Conservation (phyloP, 1,284 basidiomycete genomes). For the Leccinum angustisporum region DNA sequence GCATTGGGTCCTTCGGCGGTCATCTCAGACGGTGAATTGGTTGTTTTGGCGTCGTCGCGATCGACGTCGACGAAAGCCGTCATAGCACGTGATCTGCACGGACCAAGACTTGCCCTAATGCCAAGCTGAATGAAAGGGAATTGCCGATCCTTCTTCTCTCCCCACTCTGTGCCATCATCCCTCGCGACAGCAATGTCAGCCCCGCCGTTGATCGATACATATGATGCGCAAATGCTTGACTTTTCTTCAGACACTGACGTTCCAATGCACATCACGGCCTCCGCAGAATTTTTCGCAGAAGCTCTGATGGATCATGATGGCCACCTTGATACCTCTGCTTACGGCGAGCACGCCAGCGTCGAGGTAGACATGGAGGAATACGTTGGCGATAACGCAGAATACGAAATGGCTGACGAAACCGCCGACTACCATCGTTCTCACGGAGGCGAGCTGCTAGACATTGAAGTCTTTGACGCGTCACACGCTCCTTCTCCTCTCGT, state of each 20-base stretch:
- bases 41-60: slow-evolving; percentile 10
- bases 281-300: slow-evolving; percentile 54
- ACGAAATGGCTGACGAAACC: slow-evolving; percentile 63
- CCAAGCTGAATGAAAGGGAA: slow-evolving; percentile 13
- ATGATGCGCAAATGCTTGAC: slow-evolving; percentile 70
- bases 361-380: slow-evolving; percentile 75
- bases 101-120: slow-evolving; percentile 34
- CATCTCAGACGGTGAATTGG: slow-evolving; percentile 12
- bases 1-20: slow-evolving; percentile 9
- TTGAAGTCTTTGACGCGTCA: slow-evolving; percentile 62
- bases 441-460: slow-evolving; percentile 46
- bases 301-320: slow-evolving; percentile 65
- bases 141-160: slow-evolving; percentile 19
- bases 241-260: slow-evolving; percentile 59
- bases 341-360: slow-evolving; percentile 44
- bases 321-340: slow-evolving; percentile 28
- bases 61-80: background rate
- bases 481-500: slow-evolving; percentile 34
- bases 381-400: slow-evolving; percentile 57
- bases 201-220: slow-evolving; percentile 46
- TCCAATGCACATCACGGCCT: slow-evolving; percentile 51
- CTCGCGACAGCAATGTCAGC: slow-evolving; percentile 30
- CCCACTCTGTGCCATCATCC: slow-evolving; percentile 15
- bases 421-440: slow-evolving; percentile 30
- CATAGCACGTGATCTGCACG: slow-evolving; percentile 33